These are phyloP conservation scores for Linanthus parryae DNA, from an alignment of 148 eudicot species.

Conservation along the genomic window DNA sequence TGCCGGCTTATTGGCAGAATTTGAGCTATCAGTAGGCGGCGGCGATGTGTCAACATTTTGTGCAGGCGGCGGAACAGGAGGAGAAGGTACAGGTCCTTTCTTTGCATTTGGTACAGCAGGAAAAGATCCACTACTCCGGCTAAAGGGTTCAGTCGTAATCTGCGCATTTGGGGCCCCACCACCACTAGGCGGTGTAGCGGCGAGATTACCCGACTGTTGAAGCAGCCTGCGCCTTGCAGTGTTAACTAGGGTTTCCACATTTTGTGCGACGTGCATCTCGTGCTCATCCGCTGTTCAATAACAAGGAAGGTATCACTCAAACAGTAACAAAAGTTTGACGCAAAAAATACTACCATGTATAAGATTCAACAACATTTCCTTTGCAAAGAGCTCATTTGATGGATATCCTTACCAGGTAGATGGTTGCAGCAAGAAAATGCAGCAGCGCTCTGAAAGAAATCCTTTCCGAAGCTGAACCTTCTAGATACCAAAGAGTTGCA, in stretches of 20 bases:
- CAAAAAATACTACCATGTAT: no score
- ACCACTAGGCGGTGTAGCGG: slow-evolving; percentile 38
- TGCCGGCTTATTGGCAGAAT: not conserved
- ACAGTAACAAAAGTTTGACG: no score
- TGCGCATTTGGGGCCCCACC: slow-evolving; percentile 17
- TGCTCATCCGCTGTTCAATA: slow-evolving; percentile 29
- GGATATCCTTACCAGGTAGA: slow-evolving; percentile 51
- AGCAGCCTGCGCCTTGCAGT: slow-evolving; percentile 44
- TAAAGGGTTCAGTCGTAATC: slow-evolving; percentile 29
- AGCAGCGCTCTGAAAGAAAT: slow-evolving; percentile 8
- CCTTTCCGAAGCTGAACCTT: slow-evolving; percentile 37
- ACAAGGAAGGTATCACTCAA: no score
- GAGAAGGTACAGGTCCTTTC: not conserved
- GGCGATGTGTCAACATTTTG: slow-evolving; percentile 12
- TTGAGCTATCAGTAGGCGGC: no score
- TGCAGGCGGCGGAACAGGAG: slow-evolving; percentile 15
- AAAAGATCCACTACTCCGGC: slow-evolving; percentile 79
- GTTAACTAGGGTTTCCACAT: slow-evolving; percentile 18
- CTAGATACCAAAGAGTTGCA: slow-evolving; percentile 11
- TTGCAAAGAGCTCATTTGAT: no score
- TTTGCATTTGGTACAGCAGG: slow-evolving; percentile 43
- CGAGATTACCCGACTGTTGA: slow-evolving; percentile 68
- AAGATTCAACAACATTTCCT: no score
- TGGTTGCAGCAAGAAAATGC: slow-evolving; percentile 18
- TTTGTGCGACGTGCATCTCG: slow-evolving; percentile 15